Conservation (phyloP, 371 early-diverging fungal species). For the Mortierella sp. region DNA sequence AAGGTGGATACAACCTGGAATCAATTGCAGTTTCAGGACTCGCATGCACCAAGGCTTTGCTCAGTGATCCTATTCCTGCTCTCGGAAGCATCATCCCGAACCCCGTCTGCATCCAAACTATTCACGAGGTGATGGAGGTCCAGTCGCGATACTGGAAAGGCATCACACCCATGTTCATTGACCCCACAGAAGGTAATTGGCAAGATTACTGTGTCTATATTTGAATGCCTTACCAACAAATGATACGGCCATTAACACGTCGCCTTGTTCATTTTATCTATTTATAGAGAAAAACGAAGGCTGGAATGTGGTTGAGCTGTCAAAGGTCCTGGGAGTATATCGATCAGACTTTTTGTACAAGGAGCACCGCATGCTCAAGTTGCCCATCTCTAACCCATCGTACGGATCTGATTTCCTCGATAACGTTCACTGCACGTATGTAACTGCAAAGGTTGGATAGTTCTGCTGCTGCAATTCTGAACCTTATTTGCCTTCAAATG, state of each 20-base stretch:
- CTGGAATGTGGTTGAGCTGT: constrained; percentile 27
- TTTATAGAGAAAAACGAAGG: constrained; percentile 18
- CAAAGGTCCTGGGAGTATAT: constrained; percentile 50
- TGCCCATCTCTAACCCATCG: constrained; percentile 37
- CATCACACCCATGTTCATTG: constrained; percentile 42
- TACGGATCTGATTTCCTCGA: constrained; percentile 35
- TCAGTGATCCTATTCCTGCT: constrained; percentile 70
- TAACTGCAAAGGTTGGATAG: not conserved
- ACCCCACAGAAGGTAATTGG: constrained; percentile 24
- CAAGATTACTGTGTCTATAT: not conserved
- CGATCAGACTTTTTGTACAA: constrained; percentile 46
- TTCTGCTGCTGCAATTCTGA: not conserved
- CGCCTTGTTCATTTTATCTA: not conserved
- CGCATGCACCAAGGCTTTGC: constrained; percentile 81
- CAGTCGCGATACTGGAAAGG: constrained; percentile 70
- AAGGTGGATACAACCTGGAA: constrained; percentile 89
- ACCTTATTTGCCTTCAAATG: not conserved
- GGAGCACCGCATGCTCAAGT: constrained; percentile 46
- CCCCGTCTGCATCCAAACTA: constrained; percentile 61
- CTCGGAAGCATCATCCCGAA: constrained; percentile 59
- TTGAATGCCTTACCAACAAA: too few species aligned
- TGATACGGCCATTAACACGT: too few species aligned
- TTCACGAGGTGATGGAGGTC: constrained; percentile 62
- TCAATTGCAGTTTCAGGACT: constrained; percentile 81
- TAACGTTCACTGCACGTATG: constrained; percentile 55